These are phyloP conservation scores for Kwoniella sp. DNA, from an alignment of 768 basidiomycete genomes.

Conservation along the genomic window DNA sequence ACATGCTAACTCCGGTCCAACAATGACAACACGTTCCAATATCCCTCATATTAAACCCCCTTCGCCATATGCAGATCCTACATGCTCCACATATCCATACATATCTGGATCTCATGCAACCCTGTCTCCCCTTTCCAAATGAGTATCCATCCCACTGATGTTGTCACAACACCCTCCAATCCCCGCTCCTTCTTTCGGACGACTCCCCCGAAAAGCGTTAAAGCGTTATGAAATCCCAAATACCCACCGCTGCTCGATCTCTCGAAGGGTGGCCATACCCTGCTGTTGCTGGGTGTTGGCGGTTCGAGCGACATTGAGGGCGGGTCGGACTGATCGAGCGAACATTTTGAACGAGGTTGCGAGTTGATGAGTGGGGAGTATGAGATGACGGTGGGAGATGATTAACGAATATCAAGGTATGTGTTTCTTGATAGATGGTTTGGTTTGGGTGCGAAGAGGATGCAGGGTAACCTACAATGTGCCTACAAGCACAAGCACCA, in stretches of 20 bases:
- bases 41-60: neutral
- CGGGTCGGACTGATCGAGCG: constrained; percentile 69
- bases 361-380: constrained; percentile 46
- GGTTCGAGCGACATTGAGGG: constrained; percentile 35
- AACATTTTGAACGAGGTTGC: constrained; percentile 34
- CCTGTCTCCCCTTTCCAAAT: neutral
- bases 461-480: neutral
- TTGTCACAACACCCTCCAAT: neutral
- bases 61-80: neutral
- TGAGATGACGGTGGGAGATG: constrained; percentile 1
- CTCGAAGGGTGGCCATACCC: constrained; percentile 84
- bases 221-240: neutral
- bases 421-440: neutral
- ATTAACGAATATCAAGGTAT: constrained; percentile 1
- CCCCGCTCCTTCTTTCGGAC: constrained; percentile 5
- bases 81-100: neutral
- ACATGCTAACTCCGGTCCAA: too few relatives aligned
- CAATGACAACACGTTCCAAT: neutral
- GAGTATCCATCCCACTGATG: neutral
- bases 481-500: neutral
- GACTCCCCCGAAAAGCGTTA: constrained; percentile 8
- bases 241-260: constrained; percentile 80
- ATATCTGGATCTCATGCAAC: neutral
- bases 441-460: constrained; percentile 13
- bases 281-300: constrained; percentile 39